Conservation (phyloP, 257 asterid species). For the Pogostemon cablin region DNA sequence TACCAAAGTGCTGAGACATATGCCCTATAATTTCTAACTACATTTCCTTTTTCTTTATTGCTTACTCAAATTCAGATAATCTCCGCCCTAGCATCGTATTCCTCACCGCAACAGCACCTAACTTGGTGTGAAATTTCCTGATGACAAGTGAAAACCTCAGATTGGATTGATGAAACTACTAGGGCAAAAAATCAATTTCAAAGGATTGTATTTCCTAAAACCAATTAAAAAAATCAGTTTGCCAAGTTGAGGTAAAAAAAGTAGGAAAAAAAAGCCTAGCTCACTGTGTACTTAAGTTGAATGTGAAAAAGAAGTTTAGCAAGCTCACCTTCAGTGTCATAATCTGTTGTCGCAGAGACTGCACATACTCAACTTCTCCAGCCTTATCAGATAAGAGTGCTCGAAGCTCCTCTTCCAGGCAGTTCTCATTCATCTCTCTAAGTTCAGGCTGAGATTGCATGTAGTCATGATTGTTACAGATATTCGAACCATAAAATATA, state of each 20-base stretch:
- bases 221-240: not conserved
- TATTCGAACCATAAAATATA: constrained; percentile 4
- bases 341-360: constrained; percentile 75
- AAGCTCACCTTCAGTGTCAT: constrained; percentile 62
- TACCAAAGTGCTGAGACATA: constrained; percentile 25
- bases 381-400: constrained; percentile 71
- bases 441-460: constrained; percentile 63
- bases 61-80: constrained; percentile 32
- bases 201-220: constrained; percentile 24
- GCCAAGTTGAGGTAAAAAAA: constrained; percentile 19
- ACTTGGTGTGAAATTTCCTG: constrained; percentile 67
- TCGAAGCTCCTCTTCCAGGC: constrained; percentile 69
- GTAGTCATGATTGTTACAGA: constrained; percentile 22
- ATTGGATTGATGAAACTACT: constrained; percentile 19
- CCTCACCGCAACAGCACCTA: constrained; percentile 74
- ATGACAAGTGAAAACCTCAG: constrained; percentile 8
- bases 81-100: constrained; percentile 54
- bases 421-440: constrained; percentile 53
- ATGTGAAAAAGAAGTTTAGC: constrained; percentile 16
- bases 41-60: constrained; percentile 20
- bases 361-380: constrained; percentile 71
- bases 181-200: not conserved
- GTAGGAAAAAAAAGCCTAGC: not conserved
- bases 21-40: not conserved
- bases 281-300: constrained; percentile 14